Base-by-base conservation (phyloP, 2,329 filamentous ascomycete genomes). In the Mycosphaerella sp. region DNA sequence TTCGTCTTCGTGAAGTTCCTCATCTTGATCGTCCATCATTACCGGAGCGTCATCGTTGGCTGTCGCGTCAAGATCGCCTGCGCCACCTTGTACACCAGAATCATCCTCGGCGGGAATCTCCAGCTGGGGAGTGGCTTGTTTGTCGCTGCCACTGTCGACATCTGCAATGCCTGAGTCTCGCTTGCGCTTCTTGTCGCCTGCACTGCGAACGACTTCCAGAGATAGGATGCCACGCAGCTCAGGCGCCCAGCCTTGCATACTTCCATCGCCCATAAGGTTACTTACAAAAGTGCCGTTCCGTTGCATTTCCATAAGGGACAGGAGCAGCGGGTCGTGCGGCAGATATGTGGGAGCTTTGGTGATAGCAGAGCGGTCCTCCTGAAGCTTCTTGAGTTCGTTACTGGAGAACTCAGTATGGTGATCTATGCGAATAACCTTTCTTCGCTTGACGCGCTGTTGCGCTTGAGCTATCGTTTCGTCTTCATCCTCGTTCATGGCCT, bases 191-290 rank as follows among this genome's bases (percentile, higher is more conserved):
- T 92, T 79, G 57, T 95, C 89, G 54, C 84, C 86, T 41, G 85
- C 80, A 54, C 83, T 83, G 57, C 85, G 84, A 12, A 95, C 80
- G 11, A 88, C 80, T 60, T 95, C 89, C 41, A 96, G 77, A 1
- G 90, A 95, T n/a, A 97, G 76, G 64, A 98, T 83, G n/a, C 87
- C 89, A 56, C 89, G 85, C 17, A 98, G 79, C 72, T 98, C 93
- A 0, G 92, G 92, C 3, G 92, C 92, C 91, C 90, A 96, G 41
- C 82, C 82, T 61, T 82, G 80, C 63, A 70, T 64, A 59, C 87
- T 83, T 38, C 85, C 87, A 58, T 91, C 89, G 49, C 87, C 85
- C 73, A 96, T 84, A 59, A 95, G 85, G 64, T 83, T 91, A 3
- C 86, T 87, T 14, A 96, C 88, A 65, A 98, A 97, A 39, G 84